Conservation (phyloP, 2,329 filamentous ascomycete species). For the Aspergillus ochraceoroseus region DNA sequence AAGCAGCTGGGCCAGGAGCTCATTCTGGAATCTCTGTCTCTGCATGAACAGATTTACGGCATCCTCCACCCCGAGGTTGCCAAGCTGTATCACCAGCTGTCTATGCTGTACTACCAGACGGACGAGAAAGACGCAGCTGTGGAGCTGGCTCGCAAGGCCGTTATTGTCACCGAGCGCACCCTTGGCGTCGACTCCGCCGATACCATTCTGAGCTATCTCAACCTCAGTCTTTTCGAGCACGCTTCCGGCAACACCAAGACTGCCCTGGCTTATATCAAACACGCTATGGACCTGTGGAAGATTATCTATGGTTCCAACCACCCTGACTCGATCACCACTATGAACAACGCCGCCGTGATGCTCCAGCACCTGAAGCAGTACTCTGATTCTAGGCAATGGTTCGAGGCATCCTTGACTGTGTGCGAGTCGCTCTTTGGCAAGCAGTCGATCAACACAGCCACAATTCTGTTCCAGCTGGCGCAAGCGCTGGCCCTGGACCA, state of each 20-base stretch:
- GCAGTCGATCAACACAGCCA: conserved; percentile 87
- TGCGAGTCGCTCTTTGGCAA: conserved; percentile 88
- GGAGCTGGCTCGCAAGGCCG: conserved; percentile 91
- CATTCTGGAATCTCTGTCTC: conserved; percentile 86
- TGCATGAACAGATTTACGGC: conserved; percentile 98
- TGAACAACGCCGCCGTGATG: conserved; percentile 99
- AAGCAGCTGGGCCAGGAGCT: conserved; percentile 94
- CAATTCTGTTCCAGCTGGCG: conserved; percentile 91
- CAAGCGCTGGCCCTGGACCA: conserved; percentile 94
- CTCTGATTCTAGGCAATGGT: conserved; percentile 92
- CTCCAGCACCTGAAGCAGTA: conserved; percentile 92
- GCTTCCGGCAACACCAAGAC: conserved; percentile 82
- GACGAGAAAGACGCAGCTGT: conserved; percentile 96
- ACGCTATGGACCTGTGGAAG: conserved; percentile 94
- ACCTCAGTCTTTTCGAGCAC: conserved; percentile 90
- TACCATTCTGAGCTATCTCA: conserved; percentile 91
- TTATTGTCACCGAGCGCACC: conserved; percentile 91
- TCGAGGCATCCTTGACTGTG: conserved; percentile 83
- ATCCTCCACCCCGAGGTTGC: conserved; percentile 96
- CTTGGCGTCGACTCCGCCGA: conserved; percentile 90
- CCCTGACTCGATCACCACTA: conserved; percentile 94
- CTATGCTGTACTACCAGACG: conserved; percentile 94
- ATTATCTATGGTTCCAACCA: conserved; percentile 90
- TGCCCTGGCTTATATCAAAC: conserved; percentile 83
- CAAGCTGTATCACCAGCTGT: conserved; percentile 87